Evolutionary conservation across 345 rosid species (phyloP).

Genomic region (Populus deltoides): DNA sequence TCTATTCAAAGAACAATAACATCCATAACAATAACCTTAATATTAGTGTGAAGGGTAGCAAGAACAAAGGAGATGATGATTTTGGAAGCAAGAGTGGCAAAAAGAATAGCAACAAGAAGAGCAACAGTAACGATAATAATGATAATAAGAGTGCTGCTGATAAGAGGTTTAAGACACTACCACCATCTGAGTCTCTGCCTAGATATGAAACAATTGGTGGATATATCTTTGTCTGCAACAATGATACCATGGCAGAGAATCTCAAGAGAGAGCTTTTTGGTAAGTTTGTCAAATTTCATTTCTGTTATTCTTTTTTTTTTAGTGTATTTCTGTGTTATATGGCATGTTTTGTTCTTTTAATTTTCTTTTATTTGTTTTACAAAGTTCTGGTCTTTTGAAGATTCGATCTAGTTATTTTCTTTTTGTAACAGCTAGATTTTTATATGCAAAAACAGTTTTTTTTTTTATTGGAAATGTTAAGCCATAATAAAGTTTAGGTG

Average conservation of each 20-base stretch:
- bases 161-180: slow-evolving; percentile 95
- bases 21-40: slow-evolving; percentile 32
- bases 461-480: background rate
- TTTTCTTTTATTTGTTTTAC: background rate
- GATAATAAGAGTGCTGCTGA: slow-evolving; percentile 41
- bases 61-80: slow-evolving; percentile 54
- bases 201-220: slow-evolving; percentile 93
- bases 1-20: slow-evolving; percentile 42
- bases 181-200: slow-evolving; percentile 84
- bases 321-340: background rate
- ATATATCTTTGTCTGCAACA: slow-evolving; percentile 98
- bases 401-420: background rate
- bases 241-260: slow-evolving; percentile 96
- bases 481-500: background rate
- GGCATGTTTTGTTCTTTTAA: background rate
- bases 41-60: slow-evolving; percentile 42
- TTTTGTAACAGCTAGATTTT: background rate
- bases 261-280: slow-evolving; percentile 89
- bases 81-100: slow-evolving; percentile 41
- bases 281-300: slow-evolving; percentile 16
- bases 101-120: slow-evolving; percentile 38
- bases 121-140: slow-evolving; percentile 19
- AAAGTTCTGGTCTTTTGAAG: background rate
- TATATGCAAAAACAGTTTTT: background rate
- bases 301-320: background rate